These are phyloP conservation scores for Taphrina confusa DNA, from an alignment of 1,139 yeast genomes.

Conservation along the genomic window DNA sequence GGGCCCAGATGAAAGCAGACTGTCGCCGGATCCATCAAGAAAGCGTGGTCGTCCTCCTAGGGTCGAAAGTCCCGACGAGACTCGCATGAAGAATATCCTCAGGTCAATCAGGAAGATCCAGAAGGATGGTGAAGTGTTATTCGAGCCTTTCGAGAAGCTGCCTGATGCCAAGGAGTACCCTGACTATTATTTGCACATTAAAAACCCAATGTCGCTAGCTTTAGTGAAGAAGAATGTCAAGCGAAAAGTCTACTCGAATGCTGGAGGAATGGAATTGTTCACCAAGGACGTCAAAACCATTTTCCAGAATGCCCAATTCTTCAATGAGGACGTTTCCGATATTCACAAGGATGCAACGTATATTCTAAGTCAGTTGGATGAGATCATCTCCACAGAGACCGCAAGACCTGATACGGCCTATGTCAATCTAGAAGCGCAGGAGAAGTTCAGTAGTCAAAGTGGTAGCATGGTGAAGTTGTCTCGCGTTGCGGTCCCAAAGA, in stretches of 20 bases:
- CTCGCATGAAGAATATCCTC: constrained; percentile 35
- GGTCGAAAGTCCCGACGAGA: constrained; percentile 35
- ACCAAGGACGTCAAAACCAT: constrained; percentile 73
- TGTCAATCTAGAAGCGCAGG: constrained; percentile 1
- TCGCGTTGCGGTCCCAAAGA: constrained; percentile 74
- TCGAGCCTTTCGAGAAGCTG: constrained; percentile 66
- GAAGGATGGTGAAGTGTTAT: constrained; percentile 28
- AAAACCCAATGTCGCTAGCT: constrained; percentile 76
- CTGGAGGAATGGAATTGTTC: constrained; percentile 61
- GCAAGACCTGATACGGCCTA: constrained; percentile 63
- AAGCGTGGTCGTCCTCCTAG: constrained; percentile 36
- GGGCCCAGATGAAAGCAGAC: constrained; percentile 10
- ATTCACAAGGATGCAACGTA: constrained; percentile 61
- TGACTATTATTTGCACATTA: constrained; percentile 64
- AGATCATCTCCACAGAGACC: constrained; percentile 67
- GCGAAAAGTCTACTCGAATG: constrained; percentile 67
- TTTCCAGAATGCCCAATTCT: constrained; percentile 72
- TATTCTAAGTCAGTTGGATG: constrained; percentile 64
- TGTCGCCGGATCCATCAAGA: constrained; percentile 3
- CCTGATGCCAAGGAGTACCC: constrained; percentile 72
- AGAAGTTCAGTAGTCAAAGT: constrained; percentile 41
- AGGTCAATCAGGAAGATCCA: constrained; percentile 11
- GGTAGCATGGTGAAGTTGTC: constrained; percentile 52
- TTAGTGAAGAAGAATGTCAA: constrained; percentile 80
- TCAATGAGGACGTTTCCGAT: constrained; percentile 60